Percentiles rank a stretch among this genome's conserved stretches.
phyloP scores from a whole-genome alignment of 139 green algal species.

The Gonium pectorale region DNA sequence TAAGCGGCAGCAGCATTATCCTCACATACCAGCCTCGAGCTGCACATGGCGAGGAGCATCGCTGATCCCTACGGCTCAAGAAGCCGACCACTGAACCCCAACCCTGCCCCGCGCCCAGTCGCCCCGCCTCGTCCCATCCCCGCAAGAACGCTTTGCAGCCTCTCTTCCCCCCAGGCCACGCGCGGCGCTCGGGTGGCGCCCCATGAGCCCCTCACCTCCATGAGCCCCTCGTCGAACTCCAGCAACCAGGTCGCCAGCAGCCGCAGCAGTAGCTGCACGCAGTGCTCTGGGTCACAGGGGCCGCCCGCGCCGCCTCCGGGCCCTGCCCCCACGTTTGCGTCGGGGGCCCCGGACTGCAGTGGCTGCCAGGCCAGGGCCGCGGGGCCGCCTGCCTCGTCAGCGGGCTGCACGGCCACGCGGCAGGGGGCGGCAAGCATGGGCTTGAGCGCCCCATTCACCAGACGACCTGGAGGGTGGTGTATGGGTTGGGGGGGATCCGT shows the following conservation, averaged over 20 bases:
- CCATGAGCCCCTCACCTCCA: slow-evolving; percentile 1
- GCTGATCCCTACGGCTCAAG: no score
- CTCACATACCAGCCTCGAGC: no score
- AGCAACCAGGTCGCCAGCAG: slow-evolving; percentile 25
- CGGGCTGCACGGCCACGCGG: neutral
- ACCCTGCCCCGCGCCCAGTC: no score
- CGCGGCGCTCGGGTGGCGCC: no score
- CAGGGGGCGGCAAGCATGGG: slow-evolving; percentile 18
- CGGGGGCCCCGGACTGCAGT: neutral
- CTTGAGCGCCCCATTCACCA: slow-evolving; percentile 15
- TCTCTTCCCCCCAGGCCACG: no score
- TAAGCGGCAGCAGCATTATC: no score
- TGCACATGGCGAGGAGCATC: no score
- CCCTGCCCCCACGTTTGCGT: neutral
- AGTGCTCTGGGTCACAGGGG: slow-evolving; percentile 32
- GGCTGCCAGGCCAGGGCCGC: slow-evolving; percentile 25
- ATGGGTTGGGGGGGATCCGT: neutral
- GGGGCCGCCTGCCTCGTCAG: neutral
- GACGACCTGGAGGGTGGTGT: neutral
- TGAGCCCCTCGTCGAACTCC: slow-evolving; percentile 40
- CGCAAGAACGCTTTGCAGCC: no score
- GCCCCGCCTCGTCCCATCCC: no score
- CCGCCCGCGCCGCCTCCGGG: neutral
- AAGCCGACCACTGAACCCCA: no score
- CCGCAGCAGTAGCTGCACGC: slow-evolving; percentile 36